Evolutionary conservation across 129 eudicot species (phyloP).

Genomic region (Chrysanthemum seticuspe): DNA sequence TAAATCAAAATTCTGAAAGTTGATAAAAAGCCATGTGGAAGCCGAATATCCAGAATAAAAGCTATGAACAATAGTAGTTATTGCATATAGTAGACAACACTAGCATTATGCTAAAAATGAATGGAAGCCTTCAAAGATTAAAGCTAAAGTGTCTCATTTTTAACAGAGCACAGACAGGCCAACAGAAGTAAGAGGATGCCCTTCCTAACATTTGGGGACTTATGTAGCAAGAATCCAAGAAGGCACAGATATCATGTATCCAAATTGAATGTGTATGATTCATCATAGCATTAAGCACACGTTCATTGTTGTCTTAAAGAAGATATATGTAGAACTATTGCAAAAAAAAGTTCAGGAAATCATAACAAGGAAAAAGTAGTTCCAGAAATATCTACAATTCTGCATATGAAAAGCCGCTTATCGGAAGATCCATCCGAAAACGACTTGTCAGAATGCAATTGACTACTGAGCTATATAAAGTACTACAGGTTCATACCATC

Average conservation of each 20-base stretch:
- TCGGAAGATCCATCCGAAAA: not conserved
- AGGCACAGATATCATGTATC: no score
- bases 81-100: not conserved
- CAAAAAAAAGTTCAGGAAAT: not conserved
- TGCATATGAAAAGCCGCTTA: not conserved
- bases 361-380: not conserved
- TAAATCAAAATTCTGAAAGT: conserved; percentile 1
- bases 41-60: not conserved
- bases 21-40: not conserved
- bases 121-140: no score
- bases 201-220: no score
- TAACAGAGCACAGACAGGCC: not conserved
- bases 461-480: not conserved
- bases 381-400: not conserved
- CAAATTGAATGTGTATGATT: no score
- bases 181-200: not conserved
- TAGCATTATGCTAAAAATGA: no score
- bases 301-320: not conserved
- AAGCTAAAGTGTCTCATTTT: no score
- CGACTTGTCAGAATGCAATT: not conserved
- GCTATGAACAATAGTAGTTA: not conserved
- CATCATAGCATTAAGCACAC: no score
- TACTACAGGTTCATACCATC: not conserved
- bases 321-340: not conserved
- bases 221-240: no score